Evolutionary conservation across 208 protist species (phyloP).

Genomic region (Leishmania tropica): DNA sequence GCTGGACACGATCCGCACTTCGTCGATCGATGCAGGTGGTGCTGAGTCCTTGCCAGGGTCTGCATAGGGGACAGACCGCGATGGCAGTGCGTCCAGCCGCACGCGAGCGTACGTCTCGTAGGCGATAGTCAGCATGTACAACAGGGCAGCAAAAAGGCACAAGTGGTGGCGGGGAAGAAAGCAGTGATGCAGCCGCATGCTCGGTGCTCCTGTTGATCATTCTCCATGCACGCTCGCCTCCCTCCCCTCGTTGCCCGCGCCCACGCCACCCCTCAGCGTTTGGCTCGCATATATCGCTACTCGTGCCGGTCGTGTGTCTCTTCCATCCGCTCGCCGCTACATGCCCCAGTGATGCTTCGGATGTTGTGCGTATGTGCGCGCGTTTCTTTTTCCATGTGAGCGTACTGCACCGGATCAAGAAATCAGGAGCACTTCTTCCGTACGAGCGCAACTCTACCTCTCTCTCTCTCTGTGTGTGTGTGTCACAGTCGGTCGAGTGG

Average conservation of each 20-base stretch:
- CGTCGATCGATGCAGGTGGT: not conserved
- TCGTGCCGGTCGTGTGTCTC: not conserved
- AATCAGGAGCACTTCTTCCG: not conserved
- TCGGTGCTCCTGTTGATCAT: not conserved
- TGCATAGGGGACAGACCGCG: not conserved
- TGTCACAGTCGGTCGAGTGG: not conserved
- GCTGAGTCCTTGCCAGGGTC: not conserved
- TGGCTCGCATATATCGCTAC: not conserved
- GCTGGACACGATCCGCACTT: conserved; percentile 2
- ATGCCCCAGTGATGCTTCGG: not conserved
- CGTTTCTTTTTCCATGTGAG: not conserved
- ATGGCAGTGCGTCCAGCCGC: not conserved
- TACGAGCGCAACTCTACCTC: not conserved
- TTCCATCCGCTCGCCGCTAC: not conserved
- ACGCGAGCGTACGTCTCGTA: not conserved
- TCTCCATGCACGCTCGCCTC: not conserved
- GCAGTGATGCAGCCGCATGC: not conserved
- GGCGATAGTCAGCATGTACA: not conserved
- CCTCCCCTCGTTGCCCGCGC: not conserved
- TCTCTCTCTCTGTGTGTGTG: not conserved
- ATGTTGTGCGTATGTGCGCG: not conserved
- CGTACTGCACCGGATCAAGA: not conserved
- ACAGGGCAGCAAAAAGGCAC: too few relatives aligned
- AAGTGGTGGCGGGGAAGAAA: not conserved
- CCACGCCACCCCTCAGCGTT: not conserved